Conservation (phyloP, 83 land plant species). For the Picea engelmannii region DNA sequence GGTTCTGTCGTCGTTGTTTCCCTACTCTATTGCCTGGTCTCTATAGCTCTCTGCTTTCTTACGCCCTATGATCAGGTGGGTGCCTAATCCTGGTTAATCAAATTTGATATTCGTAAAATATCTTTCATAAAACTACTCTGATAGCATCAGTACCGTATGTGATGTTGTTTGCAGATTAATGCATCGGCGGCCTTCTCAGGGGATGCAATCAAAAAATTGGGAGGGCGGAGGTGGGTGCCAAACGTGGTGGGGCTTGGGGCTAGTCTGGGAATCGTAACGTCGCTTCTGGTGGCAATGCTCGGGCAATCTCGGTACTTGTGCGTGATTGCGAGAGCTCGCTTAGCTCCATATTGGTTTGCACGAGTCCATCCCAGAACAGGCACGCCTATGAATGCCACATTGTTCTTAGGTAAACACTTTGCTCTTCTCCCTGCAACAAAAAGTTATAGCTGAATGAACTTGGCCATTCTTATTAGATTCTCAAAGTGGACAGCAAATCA, state of each 20-base stretch:
- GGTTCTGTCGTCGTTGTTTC: constrained; percentile 78
- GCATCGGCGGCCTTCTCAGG: constrained; percentile 52
- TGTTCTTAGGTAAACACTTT: constrained; percentile 55
- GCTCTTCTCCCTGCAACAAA: too few relatives aligned
- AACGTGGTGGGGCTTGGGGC: constrained; percentile 70
- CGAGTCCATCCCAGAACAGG: constrained; percentile 68
- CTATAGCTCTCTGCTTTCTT: constrained; percentile 64
- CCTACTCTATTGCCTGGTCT: constrained; percentile 68
- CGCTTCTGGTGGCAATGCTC: constrained; percentile 82
- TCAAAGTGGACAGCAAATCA: too few relatives aligned
- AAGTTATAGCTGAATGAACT: too few relatives aligned
- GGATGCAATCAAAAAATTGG: constrained; percentile 49
- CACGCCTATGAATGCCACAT: constrained; percentile 79
- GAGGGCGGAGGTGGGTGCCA: constrained; percentile 69
- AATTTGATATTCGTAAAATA: too few relatives aligned
- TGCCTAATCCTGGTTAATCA: background rate
- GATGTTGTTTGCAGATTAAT: background rate
- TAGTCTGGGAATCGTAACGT: constrained; percentile 71
- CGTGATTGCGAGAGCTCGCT: constrained; percentile 64
- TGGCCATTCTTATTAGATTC: too few relatives aligned
- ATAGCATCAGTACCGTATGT: too few relatives aligned
- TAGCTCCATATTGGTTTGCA: constrained; percentile 79
- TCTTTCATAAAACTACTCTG: too few relatives aligned
- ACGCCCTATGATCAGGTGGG: constrained; percentile 75
- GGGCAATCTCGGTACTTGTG: constrained; percentile 88